A percentile compares a stretch with the other conserved stretches of the same genome.
phyloP scores from a whole-genome alignment of 257 asterid genomes.

The Leptodermis oblonga region DNA sequence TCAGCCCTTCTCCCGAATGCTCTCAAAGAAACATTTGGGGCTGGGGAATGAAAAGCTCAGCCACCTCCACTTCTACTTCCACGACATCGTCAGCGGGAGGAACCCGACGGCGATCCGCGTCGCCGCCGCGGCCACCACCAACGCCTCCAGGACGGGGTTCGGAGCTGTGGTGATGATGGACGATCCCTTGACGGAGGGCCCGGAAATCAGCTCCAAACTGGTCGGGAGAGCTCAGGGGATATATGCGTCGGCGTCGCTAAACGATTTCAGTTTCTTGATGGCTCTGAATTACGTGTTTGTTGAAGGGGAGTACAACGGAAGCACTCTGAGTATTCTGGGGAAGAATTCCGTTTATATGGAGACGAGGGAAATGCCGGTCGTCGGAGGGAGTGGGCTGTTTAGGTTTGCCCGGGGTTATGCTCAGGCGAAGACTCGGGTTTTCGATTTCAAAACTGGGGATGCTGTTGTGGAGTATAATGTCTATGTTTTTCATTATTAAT shows the following conservation, averaged over 20 bases:
- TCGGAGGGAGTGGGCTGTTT: constrained; percentile 35
- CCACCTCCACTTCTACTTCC: constrained; percentile 37
- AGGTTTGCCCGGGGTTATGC: constrained; percentile 33
- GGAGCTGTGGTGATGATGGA: constrained; percentile 30
- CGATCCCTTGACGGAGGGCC: constrained; percentile 31
- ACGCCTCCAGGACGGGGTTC: constrained; percentile 20
- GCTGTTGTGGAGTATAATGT: constrained; percentile 35
- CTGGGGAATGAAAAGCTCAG: constrained; percentile 28
- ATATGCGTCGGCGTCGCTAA: constrained; percentile 22
- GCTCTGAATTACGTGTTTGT: constrained; percentile 25
- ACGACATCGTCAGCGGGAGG: constrained; percentile 1
- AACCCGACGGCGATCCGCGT: constrained; percentile 23
- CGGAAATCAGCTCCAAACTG: constrained; percentile 17
- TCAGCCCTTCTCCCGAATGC: constrained; percentile 29
- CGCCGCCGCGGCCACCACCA: constrained; percentile 25
- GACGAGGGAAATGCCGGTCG: constrained; percentile 33
- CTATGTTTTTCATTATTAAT: constrained; percentile 30
- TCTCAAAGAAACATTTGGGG: constrained; percentile 23
- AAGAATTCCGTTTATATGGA: constrained; percentile 13
- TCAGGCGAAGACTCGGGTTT: constrained; percentile 23
- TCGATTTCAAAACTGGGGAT: constrained; percentile 18
- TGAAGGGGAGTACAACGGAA: constrained; percentile 35
- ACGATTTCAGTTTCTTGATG: constrained; percentile 21
- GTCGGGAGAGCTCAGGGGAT: constrained; percentile 41
- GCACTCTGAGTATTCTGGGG: constrained; percentile 33